Conservation (phyloP, 192 early-diverging fungal genomes). For the Dimargaris cristalligena region DNA sequence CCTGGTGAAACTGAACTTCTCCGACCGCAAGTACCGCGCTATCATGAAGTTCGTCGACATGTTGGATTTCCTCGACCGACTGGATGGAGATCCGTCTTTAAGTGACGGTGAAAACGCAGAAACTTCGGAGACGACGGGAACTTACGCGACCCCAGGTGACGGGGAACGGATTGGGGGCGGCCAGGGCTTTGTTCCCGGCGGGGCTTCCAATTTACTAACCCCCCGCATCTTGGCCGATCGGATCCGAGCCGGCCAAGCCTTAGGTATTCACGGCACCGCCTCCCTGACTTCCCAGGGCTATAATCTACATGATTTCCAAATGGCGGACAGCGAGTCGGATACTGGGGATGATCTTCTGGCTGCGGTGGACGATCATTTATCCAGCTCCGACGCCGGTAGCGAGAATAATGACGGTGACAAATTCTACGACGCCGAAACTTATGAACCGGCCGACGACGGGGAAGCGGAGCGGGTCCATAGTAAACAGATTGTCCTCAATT, state of each 20-base stretch:
- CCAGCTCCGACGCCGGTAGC: background rate
- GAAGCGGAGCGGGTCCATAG: conserved; percentile 9
- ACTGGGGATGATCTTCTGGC: background rate
- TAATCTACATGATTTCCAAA: background rate
- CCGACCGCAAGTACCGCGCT: conserved; percentile 82
- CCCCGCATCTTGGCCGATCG: too few species aligned
- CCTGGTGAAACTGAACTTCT: conserved; percentile 71
- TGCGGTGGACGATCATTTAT: too few species aligned
- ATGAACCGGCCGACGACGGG: background rate
- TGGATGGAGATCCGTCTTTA: conserved; percentile 25
- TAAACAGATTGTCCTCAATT: conserved; percentile 28
- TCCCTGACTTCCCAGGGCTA: background rate
- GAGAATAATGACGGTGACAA: conserved; percentile 11
- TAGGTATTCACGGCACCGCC: background rate
- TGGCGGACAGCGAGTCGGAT: background rate
- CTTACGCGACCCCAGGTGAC: background rate
- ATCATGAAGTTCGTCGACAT: conserved; percentile 40
- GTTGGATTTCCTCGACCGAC: conserved; percentile 11
- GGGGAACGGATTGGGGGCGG: too few species aligned
- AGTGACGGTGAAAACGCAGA: conserved; percentile 13
- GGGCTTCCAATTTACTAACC: too few species aligned
- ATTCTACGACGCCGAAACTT: conserved; percentile 9
- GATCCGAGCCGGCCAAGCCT: too few species aligned
- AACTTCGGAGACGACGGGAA: background rate
- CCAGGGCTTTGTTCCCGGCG: too few species aligned